Evolutionary conservation across 2,329 filamentous ascomycete species (phyloP).

Genomic region (Apiospora aurea): DNA sequence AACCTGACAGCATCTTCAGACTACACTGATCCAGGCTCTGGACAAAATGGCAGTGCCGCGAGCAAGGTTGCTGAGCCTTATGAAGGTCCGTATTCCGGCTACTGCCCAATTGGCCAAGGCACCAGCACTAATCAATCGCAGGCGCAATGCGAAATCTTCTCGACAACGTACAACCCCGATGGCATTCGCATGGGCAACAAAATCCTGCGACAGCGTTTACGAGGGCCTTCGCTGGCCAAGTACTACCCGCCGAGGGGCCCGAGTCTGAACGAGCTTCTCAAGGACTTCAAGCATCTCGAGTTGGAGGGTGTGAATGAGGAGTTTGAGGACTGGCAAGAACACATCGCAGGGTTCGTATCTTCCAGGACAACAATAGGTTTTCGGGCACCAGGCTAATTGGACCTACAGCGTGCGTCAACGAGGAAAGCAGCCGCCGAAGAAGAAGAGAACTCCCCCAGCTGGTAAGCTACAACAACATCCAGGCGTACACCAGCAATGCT

Average conservation of each 20-base stretch:
- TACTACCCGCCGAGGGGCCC: slow-evolving; percentile 83
- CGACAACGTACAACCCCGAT: slow-evolving; percentile 88
- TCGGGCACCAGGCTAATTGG: slow-evolving; percentile 38
- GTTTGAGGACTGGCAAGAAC: slow-evolving; percentile 81
- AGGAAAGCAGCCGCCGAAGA: slow-evolving; percentile 89
- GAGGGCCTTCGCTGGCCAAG: slow-evolving; percentile 80
- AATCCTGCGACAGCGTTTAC: slow-evolving; percentile 85
- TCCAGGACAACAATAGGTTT: background rate
- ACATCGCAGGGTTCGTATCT: slow-evolving; percentile 68
- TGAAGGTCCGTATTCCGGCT: slow-evolving; percentile 69
- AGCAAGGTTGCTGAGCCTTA: slow-evolving; percentile 71
- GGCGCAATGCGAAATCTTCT: slow-evolving; percentile 92
- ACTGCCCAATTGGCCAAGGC: background rate
- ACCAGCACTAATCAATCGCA: slow-evolving; percentile 46
- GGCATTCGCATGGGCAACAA: slow-evolving; percentile 86
- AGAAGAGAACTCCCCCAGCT: slow-evolving; percentile 68
- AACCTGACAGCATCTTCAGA: background rate
- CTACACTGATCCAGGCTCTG: background rate
- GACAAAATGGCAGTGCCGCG: slow-evolving; percentile 68
- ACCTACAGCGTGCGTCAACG: slow-evolving; percentile 70
- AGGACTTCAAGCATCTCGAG: slow-evolving; percentile 75
- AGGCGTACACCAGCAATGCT: background rate
- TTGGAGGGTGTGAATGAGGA: slow-evolving; percentile 75
- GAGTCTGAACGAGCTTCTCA: slow-evolving; percentile 70
- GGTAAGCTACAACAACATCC: slow-evolving; percentile 29